These are phyloP conservation scores for Groenewaldozyma sp. DNA, from an alignment of 1,139 yeast genomes.

Conservation along the genomic window DNA sequence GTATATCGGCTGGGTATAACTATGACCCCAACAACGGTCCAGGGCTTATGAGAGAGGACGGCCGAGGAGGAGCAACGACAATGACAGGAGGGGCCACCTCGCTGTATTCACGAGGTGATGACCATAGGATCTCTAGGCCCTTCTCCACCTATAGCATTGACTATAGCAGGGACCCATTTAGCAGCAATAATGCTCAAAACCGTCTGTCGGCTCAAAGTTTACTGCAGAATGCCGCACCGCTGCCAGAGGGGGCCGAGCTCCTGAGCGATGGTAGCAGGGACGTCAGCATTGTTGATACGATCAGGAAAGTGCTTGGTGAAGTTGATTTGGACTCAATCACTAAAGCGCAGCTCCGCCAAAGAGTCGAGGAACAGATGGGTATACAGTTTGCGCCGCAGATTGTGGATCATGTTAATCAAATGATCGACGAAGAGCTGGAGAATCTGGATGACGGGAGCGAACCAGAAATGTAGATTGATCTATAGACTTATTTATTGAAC, in stretches of 20 bases:
- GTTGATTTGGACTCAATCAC: slow-evolving; percentile 32
- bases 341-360: slow-evolving; percentile 29
- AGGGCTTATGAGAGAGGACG: slow-evolving; percentile 2
- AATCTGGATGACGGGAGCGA: slow-evolving; percentile 20
- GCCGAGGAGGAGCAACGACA: slow-evolving; percentile 7
- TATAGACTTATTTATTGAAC: no score
- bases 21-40: not conserved
- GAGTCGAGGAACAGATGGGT: slow-evolving; percentile 31
- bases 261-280: slow-evolving; percentile 15
- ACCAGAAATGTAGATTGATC: no score
- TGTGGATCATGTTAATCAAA: slow-evolving; percentile 25
- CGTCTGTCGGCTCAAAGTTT: not conserved
- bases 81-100: slow-evolving; percentile 10
- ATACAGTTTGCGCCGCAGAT: slow-evolving; percentile 26
- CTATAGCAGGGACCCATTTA: slow-evolving; percentile 4
- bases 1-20: slow-evolving; percentile 9
- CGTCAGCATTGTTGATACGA: slow-evolving; percentile 19
- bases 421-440: slow-evolving; percentile 32
- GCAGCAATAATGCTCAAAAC: slow-evolving; percentile 1
- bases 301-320: slow-evolving; percentile 25
- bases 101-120: slow-evolving; percentile 10
- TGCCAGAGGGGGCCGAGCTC: slow-evolving; percentile 11
- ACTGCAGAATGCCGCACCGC: slow-evolving; percentile 5
- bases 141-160: slow-evolving; percentile 18
- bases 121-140: slow-evolving; percentile 11